Evolutionary conservation across 176 grass and related monocot genomes (phyloP), one percentile per base, ranked within the genome.

Genomic region (Oryza officinalis): DNA sequence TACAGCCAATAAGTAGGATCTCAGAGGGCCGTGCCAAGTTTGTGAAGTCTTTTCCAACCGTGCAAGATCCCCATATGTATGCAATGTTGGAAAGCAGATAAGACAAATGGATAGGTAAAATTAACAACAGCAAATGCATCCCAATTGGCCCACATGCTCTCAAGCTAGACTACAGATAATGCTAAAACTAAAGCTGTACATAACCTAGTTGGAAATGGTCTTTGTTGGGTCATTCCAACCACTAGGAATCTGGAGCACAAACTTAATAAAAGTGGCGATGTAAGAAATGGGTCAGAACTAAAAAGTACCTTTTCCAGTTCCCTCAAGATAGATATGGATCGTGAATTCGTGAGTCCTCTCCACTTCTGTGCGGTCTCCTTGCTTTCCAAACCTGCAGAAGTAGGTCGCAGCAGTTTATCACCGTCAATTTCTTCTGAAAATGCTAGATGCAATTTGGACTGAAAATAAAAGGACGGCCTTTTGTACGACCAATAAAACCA

Each of bases 261-360:
- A 40, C 49, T 13, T 12, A 63, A 59, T 10, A 67, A 46, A 87
- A 63, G 78, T 10, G 66, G 68, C 82, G 31, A 26, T 23, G 57
- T 37, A 81, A 67, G 74, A 27, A 27, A 76, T 60, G 28, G 32
- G 66, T 38, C 79, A 78, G 83, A 90, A 83, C 80, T 86, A 78
- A 35, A 60, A 67, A 61, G 4, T 72, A 86, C 88, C 88, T 86
- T 78, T 15, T n/a, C 77, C 26, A 45, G 60, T 23, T 78, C 33
- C 27, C 65, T 81, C 47, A 13, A 85, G 77, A 37, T 47, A 31
- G 50, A 70, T 81, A 63, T 63, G 71, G 78, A 71, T 50, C 8
- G 46, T 64, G 71, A 70, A 38, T 8, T 50, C 5, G 46, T 64
- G 71, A 71, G 49, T 8, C 50, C 17, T 8, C 14, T 80, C 63